Percentiles rank a stretch among this genome's conserved stretches.
These are phyloP conservation scores for Ustilago cynodontis DNA, from an alignment of 1,284 basidiomycete genomes.

Conservation along the genomic window DNA sequence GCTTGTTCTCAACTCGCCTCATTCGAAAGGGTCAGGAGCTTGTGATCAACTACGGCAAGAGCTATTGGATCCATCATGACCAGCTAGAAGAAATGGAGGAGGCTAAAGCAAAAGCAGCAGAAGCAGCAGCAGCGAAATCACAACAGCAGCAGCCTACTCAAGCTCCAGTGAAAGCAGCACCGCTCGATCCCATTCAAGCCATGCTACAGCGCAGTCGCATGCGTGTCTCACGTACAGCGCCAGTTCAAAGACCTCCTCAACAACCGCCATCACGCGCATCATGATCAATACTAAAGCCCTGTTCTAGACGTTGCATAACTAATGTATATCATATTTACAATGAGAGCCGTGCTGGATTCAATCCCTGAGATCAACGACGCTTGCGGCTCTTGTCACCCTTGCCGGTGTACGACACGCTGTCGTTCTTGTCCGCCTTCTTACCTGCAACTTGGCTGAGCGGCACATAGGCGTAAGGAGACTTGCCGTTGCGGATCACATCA, in stretches of 20 bases:
- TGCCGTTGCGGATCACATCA: constrained; percentile 80
- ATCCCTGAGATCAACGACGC: constrained; percentile 22
- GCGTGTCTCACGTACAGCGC: constrained; percentile 26
- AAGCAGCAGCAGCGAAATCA: neutral
- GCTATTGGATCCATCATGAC: constrained; percentile 78
- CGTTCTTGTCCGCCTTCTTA: constrained; percentile 54
- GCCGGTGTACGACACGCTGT: constrained; percentile 51
- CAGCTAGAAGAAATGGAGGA: constrained; percentile 14
- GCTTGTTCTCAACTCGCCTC: constrained; percentile 70
- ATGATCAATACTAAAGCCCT: constrained; percentile 2
- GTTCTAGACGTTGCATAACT: constrained; percentile 3
- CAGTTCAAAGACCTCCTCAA: constrained; percentile 14
- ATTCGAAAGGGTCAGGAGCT: constrained; percentile 87
- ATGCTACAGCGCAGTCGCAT: constrained; percentile 40
- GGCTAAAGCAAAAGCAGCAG: neutral
- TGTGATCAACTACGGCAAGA: constrained; percentile 89
- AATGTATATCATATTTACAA: constrained; percentile 22
- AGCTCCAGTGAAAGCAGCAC: neutral
- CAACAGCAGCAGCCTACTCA: neutral
- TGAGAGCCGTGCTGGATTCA: neutral
- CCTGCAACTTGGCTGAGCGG: constrained; percentile 62
- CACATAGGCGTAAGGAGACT: constrained; percentile 89
- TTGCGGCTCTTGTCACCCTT: constrained; percentile 48
- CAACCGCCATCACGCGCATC: constrained; percentile 13
- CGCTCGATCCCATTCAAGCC: constrained; percentile 33